Percentiles rank a stretch among this genome's conserved stretches.
Evolutionary conservation across 768 basidiomycete species (phyloP).

Genomic region (Rhodosporidiobolus odoratus): DNA sequence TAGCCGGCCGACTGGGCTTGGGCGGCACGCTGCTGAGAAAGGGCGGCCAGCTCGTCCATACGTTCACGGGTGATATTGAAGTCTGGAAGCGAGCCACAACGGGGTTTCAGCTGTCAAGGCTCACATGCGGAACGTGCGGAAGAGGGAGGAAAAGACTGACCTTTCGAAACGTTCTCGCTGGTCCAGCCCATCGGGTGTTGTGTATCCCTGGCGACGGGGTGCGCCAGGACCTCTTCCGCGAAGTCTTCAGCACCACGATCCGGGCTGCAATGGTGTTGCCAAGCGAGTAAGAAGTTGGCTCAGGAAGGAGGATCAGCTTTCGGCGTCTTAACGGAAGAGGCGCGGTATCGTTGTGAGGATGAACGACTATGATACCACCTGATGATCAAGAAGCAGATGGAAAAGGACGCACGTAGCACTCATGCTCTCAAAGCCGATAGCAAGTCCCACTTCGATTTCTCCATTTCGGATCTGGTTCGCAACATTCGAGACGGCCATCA

Average conservation of each 20-base stretch:
- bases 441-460: constrained; percentile 84
- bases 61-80: constrained; percentile 65
- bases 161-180: constrained; percentile 77
- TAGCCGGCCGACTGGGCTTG: constrained; percentile 72
- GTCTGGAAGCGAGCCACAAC: constrained; percentile 45
- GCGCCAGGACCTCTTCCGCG: constrained; percentile 62
- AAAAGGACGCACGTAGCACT: constrained; percentile 49
- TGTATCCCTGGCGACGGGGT: constrained; percentile 71
- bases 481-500: constrained; percentile 74
- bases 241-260: constrained; percentile 56
- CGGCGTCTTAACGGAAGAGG: too few relatives aligned
- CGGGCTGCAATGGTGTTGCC: constrained; percentile 55
- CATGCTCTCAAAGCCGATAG: constrained; percentile 84
- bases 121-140: background rate
- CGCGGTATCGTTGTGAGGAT: background rate
- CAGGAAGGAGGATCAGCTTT: too few relatives aligned
- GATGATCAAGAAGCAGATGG: background rate
- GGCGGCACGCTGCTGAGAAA: constrained; percentile 77
- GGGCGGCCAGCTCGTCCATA: constrained; percentile 82
- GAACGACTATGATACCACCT: background rate
- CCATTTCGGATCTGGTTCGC: constrained; percentile 71
- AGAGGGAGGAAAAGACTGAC: background rate
- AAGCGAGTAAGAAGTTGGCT: background rate
- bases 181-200: constrained; percentile 64
- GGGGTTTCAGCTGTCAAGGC: too few relatives aligned